Evolutionary conservation across 176 grass and related monocot genomes (phyloP), one percentile per base, ranked within the genome.

Genomic region (Carex scoparia): DNA sequence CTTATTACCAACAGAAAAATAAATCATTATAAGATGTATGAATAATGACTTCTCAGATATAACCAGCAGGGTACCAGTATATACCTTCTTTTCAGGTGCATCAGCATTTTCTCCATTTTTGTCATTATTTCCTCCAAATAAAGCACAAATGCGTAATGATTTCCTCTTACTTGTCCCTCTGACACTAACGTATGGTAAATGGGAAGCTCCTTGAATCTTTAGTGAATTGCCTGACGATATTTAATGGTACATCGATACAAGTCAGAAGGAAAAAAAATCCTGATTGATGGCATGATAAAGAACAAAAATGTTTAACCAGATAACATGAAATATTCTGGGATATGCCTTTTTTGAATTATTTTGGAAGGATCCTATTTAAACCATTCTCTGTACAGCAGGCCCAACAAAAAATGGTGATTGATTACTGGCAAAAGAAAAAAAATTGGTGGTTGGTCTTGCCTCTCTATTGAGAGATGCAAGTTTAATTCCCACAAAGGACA

Each of bases 91-190:
- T 83, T 93, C 91, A 86, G 96, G 89, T 84, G 90, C 81, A n/a
- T 99, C 96, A 14, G 89, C 89, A 72, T 88, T 85, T 28, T 87
- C 91, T 65, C 95, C 96, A 65, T 88, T 88, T 87, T 95, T 99
- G 44, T 95, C 93, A 31, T 99, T 99, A 60, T 99, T 94, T 78
- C 96, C 91, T 76, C 96, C 96, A 89, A 99, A 99, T 86, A 99
- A 88, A 88, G 93, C 88, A 84, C 91, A 95, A n/a, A 94, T 87
- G 4, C 87, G 90, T 48, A 99, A 85, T 32, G 93, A 61, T 86
- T 84, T 94, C 78, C 84, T 89, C 79, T 46, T 86, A 71, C 30
- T 44, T 27, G 81, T 33, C 81, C 83, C 84, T 91, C 82, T 92
- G 69, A 74, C 85, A 75, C 60, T 81, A 56, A 89, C 79, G 79